Evolutionary conservation across 176 grass and related monocot genomes (phyloP), one percentile per base, ranked within the genome.

Genomic region (Dendrocalamus sinicus): DNA sequence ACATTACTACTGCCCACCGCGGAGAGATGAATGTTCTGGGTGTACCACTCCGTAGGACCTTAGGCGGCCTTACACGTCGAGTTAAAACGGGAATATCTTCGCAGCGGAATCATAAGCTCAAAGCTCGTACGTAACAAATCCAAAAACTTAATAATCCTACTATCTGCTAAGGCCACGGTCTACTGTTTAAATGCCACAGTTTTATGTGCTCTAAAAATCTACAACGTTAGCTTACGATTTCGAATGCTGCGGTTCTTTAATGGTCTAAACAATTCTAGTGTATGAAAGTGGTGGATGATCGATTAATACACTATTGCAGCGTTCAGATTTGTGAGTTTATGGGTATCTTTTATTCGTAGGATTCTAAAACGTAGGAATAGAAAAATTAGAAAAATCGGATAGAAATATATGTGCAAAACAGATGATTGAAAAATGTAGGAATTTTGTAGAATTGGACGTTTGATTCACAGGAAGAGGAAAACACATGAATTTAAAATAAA

Each of bases 71-170:
- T 71, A 71, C 65, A 40, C 32, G 15, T 11, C 3, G 14, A 54
- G 35, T 37, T 57, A 76, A 76, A 57, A 57, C 9, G 2, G 4
- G 73, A 30, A 22, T 57, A 30, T 76, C 51, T 13, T 39, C 3
- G 17, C 51, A 57, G 52, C 10, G 0, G 52, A 76, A 13, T 19
- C 51, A n/a, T 58, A 8, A 75, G 13, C 24, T 62, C 60, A 12
- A 12, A 12, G 41, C 11, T 77, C 35, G 53, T 77, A 77, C 74
- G 54, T 77, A 41, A 35, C 48, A 12, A 75, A 55, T 39, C 73
- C 16, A 30, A 68, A 68, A 17, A 20, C 28, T 75, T 55, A 75
- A 12, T 19, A 2, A 20, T 37, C 50, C 26, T 19, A 11, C 7
- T 35, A 44, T 51, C 53, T 35, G 50, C 22, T 75, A 55, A 55